phyloP scores from a whole-genome alignment of 805 yeast species.

The Metschnikowia proteae region DNA sequence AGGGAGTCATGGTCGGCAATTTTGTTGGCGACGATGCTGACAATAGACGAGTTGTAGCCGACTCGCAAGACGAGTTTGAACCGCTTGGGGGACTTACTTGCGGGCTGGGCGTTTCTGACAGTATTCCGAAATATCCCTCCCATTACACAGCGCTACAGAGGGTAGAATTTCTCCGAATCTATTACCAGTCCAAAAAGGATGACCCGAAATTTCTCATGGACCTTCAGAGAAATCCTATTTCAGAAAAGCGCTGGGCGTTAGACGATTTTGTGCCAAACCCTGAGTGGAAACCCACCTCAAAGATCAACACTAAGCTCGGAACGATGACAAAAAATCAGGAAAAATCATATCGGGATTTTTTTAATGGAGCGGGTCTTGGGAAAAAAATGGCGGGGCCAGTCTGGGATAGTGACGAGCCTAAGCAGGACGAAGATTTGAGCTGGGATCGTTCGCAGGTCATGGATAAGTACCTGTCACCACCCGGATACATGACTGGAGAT shows the following conservation, averaged over 20 bases:
- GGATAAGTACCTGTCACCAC: slow-evolving; percentile 38
- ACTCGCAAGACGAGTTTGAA: slow-evolving; percentile 21
- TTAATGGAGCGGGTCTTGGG: slow-evolving; percentile 17
- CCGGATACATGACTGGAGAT: slow-evolving; percentile 38
- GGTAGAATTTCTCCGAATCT: slow-evolving; percentile 26
- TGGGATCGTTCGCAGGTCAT: slow-evolving; percentile 28
- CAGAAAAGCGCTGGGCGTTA: slow-evolving; percentile 33
- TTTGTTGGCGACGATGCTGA: slow-evolving; percentile 1
- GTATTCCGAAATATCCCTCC: slow-evolving; percentile 8
- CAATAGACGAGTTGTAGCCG: slow-evolving; percentile 10
- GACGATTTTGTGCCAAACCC: slow-evolving; percentile 36
- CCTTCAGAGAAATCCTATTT: slow-evolving; percentile 32
- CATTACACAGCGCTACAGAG: slow-evolving; percentile 33
- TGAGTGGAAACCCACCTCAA: slow-evolving; percentile 18
- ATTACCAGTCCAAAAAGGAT: slow-evolving; percentile 22
- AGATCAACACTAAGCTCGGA: slow-evolving; percentile 14
- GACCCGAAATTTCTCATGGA: slow-evolving; percentile 23
- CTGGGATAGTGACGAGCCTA: slow-evolving; percentile 18
- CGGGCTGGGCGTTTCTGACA: background rate
- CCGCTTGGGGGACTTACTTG: slow-evolving; percentile 6
- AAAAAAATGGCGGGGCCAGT: slow-evolving; percentile 12
- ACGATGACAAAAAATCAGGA: slow-evolving; percentile 22
- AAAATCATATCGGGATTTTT: slow-evolving; percentile 16
- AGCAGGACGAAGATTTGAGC: background rate
- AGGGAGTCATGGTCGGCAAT: background rate